Percentiles rank a stretch among this genome's conserved stretches.
Conservation (phyloP, 148 eudicot genomes). For the Chenopodium album region DNA sequence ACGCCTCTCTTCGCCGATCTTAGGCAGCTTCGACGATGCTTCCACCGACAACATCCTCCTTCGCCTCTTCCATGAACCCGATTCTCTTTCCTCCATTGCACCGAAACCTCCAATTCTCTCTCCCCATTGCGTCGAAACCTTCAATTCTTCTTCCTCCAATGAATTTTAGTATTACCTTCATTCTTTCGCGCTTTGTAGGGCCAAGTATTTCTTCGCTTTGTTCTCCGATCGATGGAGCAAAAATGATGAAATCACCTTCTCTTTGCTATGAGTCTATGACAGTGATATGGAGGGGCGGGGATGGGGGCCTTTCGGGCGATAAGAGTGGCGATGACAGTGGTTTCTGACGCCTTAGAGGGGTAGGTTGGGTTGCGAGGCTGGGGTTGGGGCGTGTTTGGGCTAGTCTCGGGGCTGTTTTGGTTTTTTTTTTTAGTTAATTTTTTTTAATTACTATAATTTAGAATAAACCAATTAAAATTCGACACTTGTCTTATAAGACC, state of each 20-base stretch:
- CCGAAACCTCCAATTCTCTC: conserved; percentile 25
- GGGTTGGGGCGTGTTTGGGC: too few species aligned
- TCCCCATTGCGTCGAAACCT: conserved; percentile 23
- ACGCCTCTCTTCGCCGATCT: conserved; percentile 19
- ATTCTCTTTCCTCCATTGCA: background rate
- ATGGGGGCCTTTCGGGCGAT: too few species aligned
- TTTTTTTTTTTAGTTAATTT: too few species aligned
- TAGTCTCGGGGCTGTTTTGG: too few species aligned
- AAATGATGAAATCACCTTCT: conserved; percentile 5
- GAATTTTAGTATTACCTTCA: conserved; percentile 56
- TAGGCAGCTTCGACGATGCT: conserved; percentile 62
- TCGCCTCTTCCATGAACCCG: conserved; percentile 48
- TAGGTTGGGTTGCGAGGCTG: too few species aligned
- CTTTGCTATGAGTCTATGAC: too few species aligned
- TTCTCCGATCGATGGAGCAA: conserved; percentile 77
- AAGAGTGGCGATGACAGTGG: too few species aligned
- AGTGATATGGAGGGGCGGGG: too few species aligned
- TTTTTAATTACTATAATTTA: too few species aligned
- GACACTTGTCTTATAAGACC: too few species aligned
- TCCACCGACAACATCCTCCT: conserved; percentile 71
- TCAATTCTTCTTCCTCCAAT: conserved; percentile 28
- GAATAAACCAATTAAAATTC: too few species aligned
- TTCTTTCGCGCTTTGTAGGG: conserved; percentile 50
- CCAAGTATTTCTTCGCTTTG: conserved; percentile 67
- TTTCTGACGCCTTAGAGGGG: too few species aligned